Base-by-base conservation (phyloP, 768 basidiomycete genomes). In the Hypsizygus marmoreus region DNA sequence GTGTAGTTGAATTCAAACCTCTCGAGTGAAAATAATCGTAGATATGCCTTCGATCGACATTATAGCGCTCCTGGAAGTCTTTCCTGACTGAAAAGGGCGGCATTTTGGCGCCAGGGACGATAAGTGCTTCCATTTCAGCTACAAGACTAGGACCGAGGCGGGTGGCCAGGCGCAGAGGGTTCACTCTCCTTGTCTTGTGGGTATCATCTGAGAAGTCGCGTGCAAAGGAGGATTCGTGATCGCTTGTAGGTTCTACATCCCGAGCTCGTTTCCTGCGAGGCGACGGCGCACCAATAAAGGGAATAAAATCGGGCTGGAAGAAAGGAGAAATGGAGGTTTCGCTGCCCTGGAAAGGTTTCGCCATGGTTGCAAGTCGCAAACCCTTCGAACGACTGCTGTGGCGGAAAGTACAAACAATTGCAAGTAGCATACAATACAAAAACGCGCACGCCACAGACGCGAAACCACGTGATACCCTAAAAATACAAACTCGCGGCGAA, bases 401-500 rank as follows among this genome's bases (percentile, higher is more conserved):
- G 6, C 32, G 23, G 17, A 12, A 37, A 13, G 17, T 37, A 47
- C 48, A 53, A 43, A 29, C 17, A 40, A 24, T 4, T 17, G 35
- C 33, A 54, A 51, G 54, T 17, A 56, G 19, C 34, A 23, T 40
- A 32, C 42, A 52, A 51, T 41, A 53, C 19, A 25, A 26, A 26
- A 38, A 26, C 20, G 8, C 17, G 30, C 44, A 28, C 39, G 47
- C 45, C 41, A 50, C 45, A 35, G 26, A 43, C 49, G 46, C 49
- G 41, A 31, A 13, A 10, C n/a, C 57, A 51, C 49, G 44, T 51
- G 47, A 45, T 29, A 16, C 9, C 14, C 43, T 80, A 91, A 68
- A 91, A 91, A 71, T 91, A 91, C 75, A 91, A 61, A 65, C 89
- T 91, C 12, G 89, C 89, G 8, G 90, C 89, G 62, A 91, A 91